Evolutionary conservation across 176 grass and related monocot genomes (phyloP), one percentile per base, ranked within the genome.

Genomic region (Carex cristatella): DNA sequence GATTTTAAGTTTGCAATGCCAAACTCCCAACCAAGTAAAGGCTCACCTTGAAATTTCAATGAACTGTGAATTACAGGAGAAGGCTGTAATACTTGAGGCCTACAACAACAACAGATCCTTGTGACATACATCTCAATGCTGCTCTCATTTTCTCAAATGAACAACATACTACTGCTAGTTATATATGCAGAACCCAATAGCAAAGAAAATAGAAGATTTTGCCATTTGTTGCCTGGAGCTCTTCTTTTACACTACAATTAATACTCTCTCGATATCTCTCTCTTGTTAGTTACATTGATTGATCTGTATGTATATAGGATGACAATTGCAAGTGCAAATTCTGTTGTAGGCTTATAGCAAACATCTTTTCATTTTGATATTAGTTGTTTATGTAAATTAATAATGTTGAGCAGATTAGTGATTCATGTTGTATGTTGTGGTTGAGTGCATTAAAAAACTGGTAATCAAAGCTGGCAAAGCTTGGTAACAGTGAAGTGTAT

Each of bases 61-160:
- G 82, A 60, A 88, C 27, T 88, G 61, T 81, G 33, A 35, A 35
- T 92, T 89, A 57, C 95, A 98, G 93, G 93, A 93, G 38, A 98
- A 93, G 84, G 61, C 83, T 54, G 90, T 69, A 48, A 90, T 93
- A 79, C 93, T 93, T 86, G 91, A 98, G 80, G 78, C 64, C 18
- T 83, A 95, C 91, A 91, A 67, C 48, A 49, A 80, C 83, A 49
- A 81, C 83, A 89, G 88, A 87, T 91, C 89, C 33, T 85, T 93
- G 65, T 94, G 75, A 86, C 63, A 87, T 59, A 86, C 63, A 87
- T 59, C 76, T 59, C 76, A 84, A 64, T 35, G 33, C 33, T 58
- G 4, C 64, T 65, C 64, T 65, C 83, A 85, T 86, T 79, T 87
- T 83, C 84, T 57, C 28, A 88, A 86, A 83, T 23, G 71, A 85